phyloP scores from a whole-genome alignment of 225 moss, liverwort and hornwort species.

The Sphagnum contortum region DNA sequence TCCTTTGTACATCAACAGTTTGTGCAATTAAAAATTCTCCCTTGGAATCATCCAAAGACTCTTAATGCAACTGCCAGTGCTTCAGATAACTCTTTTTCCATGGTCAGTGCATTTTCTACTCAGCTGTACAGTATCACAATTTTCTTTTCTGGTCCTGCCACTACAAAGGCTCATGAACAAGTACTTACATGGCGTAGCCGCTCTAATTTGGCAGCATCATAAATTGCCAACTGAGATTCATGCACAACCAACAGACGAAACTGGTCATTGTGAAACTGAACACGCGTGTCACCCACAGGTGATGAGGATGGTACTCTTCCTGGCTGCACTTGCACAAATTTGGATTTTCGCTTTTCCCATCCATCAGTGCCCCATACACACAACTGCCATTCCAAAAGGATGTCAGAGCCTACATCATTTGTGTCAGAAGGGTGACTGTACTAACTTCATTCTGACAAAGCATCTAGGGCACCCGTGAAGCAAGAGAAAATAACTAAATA shows the following conservation, averaged over 20 bases:
- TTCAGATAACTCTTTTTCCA: no score
- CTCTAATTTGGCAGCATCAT: constrained; percentile 86
- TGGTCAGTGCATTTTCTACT: no score
- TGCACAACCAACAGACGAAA: constrained; percentile 89
- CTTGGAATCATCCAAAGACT: no score
- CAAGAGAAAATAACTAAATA: no score
- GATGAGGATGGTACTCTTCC: constrained; percentile 46
- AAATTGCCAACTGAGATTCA: constrained; percentile 87
- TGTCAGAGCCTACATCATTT: no score
- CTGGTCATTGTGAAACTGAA: constrained; percentile 97
- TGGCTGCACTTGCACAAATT: constrained; percentile 65
- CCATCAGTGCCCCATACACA: constrained; percentile 96
- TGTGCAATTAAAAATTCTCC: no score
- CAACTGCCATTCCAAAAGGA: constrained; percentile 36
- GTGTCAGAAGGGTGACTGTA: no score
- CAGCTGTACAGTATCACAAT: neutral
- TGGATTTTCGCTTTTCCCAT: constrained; percentile 85
- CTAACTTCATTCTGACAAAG: no score
- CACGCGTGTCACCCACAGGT: constrained; percentile 75
- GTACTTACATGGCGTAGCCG: constrained; percentile 63
- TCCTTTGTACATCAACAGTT: no score
- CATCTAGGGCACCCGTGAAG: no score
- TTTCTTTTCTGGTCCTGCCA: neutral
- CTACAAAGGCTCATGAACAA: constrained; percentile 2
- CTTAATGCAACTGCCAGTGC: no score